Base-by-base conservation (phyloP, 2,329 filamentous ascomycete genomes). In the Trichoderma sp. region DNA sequence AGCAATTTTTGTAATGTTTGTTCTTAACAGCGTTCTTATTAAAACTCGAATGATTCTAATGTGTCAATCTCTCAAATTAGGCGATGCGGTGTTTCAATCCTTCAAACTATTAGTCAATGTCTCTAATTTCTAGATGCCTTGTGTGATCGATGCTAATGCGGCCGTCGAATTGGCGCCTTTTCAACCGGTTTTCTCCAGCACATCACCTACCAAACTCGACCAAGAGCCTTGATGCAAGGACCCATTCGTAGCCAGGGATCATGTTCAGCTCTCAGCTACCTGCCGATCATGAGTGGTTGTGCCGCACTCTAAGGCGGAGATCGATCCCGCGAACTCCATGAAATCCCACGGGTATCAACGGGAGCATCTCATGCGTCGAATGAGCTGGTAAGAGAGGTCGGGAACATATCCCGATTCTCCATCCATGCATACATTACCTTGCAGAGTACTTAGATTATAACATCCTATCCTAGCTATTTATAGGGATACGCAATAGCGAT, bases 151-250 rank as follows among this genome's bases (percentile, higher is more conserved):
- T 24, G 26, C 18, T 60, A 21, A 24, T 14, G n/a, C 6, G 18
- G 43, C 14, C n/a, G 2, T 32, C 57, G 6, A 1, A 1, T 18
- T 34, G 39, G 36, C 26, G 26, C n/a, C 18, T 15, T 26, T 34
- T 8, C 34, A 51, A 39, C 36, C 26, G 26, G 56, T 7, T n/a
- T 69, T 9, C 36, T 18, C 14, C 1, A 18, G 36, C 28, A 26
- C 3, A 61, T 34, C 66, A 69, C 66, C 66, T 60, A 34, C 66
- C 56, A 14, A 69, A 69, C 57, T 61, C n/a, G 66, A 51, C 36
- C 26, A 69, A 47, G 9, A 3, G 39, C 34, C 36, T 14, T 36
- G 39, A 53, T 21, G 18, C 30, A 36, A 39, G 43, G 64, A 28
- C 64, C 66, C 66, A 61, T 69, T 51, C 18, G 3, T 11, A 9